Percentiles rank a stretch among this genome's conserved stretches.
phyloP scores from a whole-genome alignment of 1,284 basidiomycete species.

The Rhodotorula sp. region DNA sequence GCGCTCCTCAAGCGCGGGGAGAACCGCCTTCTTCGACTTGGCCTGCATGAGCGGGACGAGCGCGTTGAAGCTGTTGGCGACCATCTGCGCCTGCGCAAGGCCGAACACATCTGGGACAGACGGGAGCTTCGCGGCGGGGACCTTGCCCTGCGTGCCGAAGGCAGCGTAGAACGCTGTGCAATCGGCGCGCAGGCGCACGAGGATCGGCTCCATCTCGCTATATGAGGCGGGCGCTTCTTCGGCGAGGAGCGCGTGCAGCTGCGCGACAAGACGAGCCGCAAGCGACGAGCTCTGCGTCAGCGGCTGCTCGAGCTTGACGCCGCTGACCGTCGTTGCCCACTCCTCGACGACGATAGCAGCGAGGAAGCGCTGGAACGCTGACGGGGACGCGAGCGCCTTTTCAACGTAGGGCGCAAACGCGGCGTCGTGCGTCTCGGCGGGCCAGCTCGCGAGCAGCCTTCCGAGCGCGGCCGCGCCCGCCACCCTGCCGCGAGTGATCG shows the following conservation, averaged over 20 bases:
- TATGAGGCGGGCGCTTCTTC: constrained; percentile 62
- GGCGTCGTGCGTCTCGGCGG: constrained; percentile 39
- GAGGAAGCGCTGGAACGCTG: constrained; percentile 88
- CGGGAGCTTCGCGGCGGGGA: constrained; percentile 77
- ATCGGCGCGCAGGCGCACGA: constrained; percentile 78
- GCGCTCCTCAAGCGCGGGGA: constrained; percentile 75
- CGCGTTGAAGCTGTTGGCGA: constrained; percentile 71
- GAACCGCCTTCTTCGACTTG: constrained; percentile 71
- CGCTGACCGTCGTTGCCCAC: constrained; percentile 65
- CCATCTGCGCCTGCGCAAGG: constrained; percentile 72
- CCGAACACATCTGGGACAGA: constrained; percentile 79
- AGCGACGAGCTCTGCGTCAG: constrained; percentile 45
- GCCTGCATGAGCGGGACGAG: constrained; percentile 60
- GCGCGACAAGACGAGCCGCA: constrained; percentile 56
- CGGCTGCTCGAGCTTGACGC: constrained; percentile 1
- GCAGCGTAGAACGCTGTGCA: constrained; percentile 76
- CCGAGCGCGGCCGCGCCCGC: constrained; percentile 80
- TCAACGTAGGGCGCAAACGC: constrained; percentile 63
- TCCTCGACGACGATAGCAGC: constrained; percentile 84
- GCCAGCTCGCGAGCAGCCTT: constrained; percentile 39
- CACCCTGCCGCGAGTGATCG: constrained; percentile 78
- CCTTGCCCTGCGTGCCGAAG: constrained; percentile 82
- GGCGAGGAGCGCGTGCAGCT: constrained; percentile 68
- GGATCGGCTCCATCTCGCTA: constrained; percentile 84
- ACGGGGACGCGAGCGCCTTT: constrained; percentile 79